Evolutionary conservation across 768 basidiomycete genomes (phyloP).

Genomic region (Phaeolepiota aurea): DNA sequence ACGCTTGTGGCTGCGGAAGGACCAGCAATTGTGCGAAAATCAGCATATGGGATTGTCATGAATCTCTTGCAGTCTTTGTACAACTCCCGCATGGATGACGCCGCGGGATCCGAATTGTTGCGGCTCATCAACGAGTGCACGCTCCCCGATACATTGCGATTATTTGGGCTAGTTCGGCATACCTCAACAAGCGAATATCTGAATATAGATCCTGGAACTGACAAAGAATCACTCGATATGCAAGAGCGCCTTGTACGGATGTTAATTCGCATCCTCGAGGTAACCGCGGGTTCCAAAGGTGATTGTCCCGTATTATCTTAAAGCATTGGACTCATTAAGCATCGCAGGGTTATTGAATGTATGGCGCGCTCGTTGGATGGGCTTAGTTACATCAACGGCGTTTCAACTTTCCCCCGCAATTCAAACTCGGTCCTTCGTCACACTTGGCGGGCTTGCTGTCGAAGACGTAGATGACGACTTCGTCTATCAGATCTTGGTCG

Average conservation of each 20-base stretch:
- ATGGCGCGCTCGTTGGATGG: constrained; percentile 94
- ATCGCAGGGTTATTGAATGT: constrained; percentile 65
- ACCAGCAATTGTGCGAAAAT: constrained; percentile 63
- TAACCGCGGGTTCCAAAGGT: constrained; percentile 67
- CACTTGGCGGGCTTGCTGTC: constrained; percentile 73
- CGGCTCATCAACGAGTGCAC: constrained; percentile 55
- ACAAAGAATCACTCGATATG: constrained; percentile 48
- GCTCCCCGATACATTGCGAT: constrained; percentile 43
- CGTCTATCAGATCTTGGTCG: constrained; percentile 87
- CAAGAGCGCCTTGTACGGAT: constrained; percentile 61
- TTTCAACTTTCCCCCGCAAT: constrained; percentile 85
- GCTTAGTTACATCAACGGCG: constrained; percentile 77
- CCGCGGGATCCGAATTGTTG: constrained; percentile 51
- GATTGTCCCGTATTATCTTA: constrained; percentile 10
- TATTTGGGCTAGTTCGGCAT: constrained; percentile 67
- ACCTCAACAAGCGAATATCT: constrained; percentile 65
- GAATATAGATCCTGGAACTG: constrained; percentile 44
- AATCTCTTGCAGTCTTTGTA: constrained; percentile 78
- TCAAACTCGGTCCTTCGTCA: constrained; percentile 83
- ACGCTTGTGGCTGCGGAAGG: constrained; percentile 74
- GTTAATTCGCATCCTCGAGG: constrained; percentile 54
- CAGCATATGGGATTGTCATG: constrained; percentile 74
- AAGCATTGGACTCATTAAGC: constrained; percentile 2
- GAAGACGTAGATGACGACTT: constrained; percentile 90
- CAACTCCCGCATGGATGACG: constrained; percentile 49